These are phyloP conservation scores for Nannochloropsis oceanica DNA, from an alignment of 108 stramenopile species.

Conservation along the genomic window DNA sequence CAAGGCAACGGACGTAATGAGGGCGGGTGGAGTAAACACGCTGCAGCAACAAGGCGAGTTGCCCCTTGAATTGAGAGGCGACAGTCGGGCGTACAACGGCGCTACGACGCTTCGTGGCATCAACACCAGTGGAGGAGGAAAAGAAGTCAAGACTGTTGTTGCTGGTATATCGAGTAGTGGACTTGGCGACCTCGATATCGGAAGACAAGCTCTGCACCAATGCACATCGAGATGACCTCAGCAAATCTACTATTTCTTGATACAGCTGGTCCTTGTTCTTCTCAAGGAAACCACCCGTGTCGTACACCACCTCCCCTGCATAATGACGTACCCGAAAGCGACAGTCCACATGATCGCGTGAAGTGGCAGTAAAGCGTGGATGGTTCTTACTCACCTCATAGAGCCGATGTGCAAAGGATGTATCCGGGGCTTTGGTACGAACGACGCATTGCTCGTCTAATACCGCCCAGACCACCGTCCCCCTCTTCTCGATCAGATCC, in stretches of 20 bases:
- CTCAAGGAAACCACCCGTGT: constrained; percentile 39
- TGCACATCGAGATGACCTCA: constrained; percentile 20
- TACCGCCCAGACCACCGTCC: constrained; percentile 69
- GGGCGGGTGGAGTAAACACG: constrained; percentile 18
- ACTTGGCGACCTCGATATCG: background rate
- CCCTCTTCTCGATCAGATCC: constrained; percentile 38
- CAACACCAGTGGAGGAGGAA: constrained; percentile 5
- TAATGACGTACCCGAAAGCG: constrained; percentile 50
- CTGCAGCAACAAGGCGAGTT: constrained; percentile 6
- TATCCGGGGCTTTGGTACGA: constrained; percentile 67
- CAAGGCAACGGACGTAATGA: constrained; percentile 43
- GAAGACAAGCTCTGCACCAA: constrained; percentile 11
- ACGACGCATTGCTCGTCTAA: constrained; percentile 84
- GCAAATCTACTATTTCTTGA: constrained; percentile 49
- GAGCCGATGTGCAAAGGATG: constrained; percentile 68
- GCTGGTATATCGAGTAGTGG: background rate
- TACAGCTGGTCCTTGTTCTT: constrained; percentile 48
- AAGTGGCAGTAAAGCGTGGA: constrained; percentile 5
- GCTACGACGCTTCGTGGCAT: background rate
- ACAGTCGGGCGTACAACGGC: constrained; percentile 2
- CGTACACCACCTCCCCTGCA: constrained; percentile 46
- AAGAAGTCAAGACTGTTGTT: constrained; percentile 3
- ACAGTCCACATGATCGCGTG: constrained; percentile 22
- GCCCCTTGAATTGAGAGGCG: constrained; percentile 1
- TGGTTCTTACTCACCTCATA: constrained; percentile 51